A percentile compares a stretch with the other conserved stretches of the same genome.
phyloP scores from a whole-genome alignment of 139 green algal genomes.

The Micractinium sp. region DNA sequence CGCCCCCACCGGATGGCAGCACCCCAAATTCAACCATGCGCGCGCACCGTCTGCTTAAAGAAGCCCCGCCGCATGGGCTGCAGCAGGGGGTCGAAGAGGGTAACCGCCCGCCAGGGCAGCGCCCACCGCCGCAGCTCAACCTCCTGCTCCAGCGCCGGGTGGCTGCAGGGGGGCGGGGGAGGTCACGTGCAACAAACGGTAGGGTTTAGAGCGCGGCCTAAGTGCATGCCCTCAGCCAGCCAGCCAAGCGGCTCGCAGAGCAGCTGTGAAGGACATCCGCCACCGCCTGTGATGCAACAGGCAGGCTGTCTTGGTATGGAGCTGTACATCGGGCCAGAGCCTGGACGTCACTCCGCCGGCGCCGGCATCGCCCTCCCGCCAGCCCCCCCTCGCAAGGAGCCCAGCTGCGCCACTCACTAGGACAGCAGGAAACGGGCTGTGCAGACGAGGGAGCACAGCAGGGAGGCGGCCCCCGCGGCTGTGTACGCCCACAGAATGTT shows the following conservation, averaged over 20 bases:
- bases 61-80: constrained; percentile 20
- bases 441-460: constrained; percentile 3
- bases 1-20: too few relatives aligned
- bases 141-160: constrained; percentile 6
- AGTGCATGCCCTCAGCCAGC: neutral
- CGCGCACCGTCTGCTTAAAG: constrained; percentile 25
- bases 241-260: too few relatives aligned
- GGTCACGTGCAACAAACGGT: neutral
- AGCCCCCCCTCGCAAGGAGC: neutral
- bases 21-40: too few relatives aligned
- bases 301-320: too few relatives aligned
- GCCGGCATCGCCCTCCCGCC: neutral
- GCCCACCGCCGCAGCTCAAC: constrained; percentile 21
- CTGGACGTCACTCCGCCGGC: too few relatives aligned
- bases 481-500: constrained; percentile 2
- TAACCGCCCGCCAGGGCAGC: constrained; percentile 25
- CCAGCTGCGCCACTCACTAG: constrained; percentile 15
- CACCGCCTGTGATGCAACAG: too few relatives aligned
- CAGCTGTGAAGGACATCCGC: too few relatives aligned
- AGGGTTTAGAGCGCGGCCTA: too few relatives aligned
- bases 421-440: constrained; percentile 28
- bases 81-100: constrained; percentile 31
- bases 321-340: too few relatives aligned
- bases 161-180: neutral
- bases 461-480: neutral